These are phyloP conservation scores for Effrenium voratum DNA, from an alignment of 73 alveolate genomes.

Conservation along the genomic window DNA sequence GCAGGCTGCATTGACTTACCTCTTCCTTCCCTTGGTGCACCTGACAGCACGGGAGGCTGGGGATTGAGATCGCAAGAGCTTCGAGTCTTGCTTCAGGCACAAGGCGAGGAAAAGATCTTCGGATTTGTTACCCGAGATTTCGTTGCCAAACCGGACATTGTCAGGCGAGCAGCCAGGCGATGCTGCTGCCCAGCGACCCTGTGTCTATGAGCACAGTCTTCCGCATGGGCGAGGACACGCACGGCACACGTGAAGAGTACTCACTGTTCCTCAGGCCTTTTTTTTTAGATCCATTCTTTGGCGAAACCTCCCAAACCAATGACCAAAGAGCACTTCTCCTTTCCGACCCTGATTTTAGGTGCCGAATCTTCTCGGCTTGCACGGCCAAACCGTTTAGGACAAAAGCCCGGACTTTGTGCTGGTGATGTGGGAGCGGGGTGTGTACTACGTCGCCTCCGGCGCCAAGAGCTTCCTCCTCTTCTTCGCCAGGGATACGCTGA, in stretches of 20 bases:
- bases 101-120: too few relatives aligned
- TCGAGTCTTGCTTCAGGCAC: neutral
- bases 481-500: constrained; percentile 40
- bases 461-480: constrained; percentile 71
- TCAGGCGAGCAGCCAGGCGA: constrained; percentile 37
- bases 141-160: too few relatives aligned
- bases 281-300: too few relatives aligned
- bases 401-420: neutral
- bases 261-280: too few relatives aligned
- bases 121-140: too few relatives aligned
- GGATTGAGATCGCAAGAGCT: neutral
- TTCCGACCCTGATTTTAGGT: too few relatives aligned
- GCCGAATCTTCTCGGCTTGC: too few relatives aligned
- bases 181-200: constrained; percentile 72
- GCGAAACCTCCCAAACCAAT: too few relatives aligned
- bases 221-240: constrained; percentile 12
- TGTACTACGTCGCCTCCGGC: constrained; percentile 44
- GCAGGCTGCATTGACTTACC: constrained; percentile 35
- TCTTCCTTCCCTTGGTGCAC: constrained; percentile 58
- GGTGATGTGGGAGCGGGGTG: constrained; percentile 57
- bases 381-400: too few relatives aligned
- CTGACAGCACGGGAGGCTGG: constrained; percentile 47
- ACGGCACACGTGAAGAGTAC: too few relatives aligned
- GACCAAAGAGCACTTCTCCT: too few relatives aligned
- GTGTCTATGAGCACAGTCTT: constrained; percentile 28